Conservation (phyloP, 1,284 basidiomycete species). For the Schizophyllum commune region DNA sequence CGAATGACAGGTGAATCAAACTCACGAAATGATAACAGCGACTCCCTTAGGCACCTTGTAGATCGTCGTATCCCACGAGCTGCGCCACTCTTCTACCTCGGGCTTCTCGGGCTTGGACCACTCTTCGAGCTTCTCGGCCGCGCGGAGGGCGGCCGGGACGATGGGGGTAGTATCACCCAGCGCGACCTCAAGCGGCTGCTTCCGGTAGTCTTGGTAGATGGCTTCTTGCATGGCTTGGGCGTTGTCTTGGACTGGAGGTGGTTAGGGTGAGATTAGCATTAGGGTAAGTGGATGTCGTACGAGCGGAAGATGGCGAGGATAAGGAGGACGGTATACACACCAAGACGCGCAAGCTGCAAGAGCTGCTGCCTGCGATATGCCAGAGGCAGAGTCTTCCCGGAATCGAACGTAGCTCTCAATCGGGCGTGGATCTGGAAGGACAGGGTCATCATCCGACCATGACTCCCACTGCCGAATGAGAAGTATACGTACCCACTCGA, state of each 20-base stretch:
- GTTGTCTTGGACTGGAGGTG: slow-evolving; percentile 57
- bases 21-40: slow-evolving; percentile 32
- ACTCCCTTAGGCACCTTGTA: slow-evolving; percentile 47
- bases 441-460: slow-evolving; percentile 14
- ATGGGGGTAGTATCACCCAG: slow-evolving; percentile 30
- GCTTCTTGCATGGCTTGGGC: slow-evolving; percentile 38
- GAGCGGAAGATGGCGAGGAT: too few species aligned
- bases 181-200: slow-evolving; percentile 35
- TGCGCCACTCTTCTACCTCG: slow-evolving; percentile 26
- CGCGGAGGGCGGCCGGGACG: slow-evolving; percentile 37
- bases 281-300: too few species aligned
- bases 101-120: slow-evolving; percentile 44
- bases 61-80: slow-evolving; percentile 35
- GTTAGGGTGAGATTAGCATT: slow-evolving; percentile 57
- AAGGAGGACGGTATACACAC: slow-evolving; percentile 38
- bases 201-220: slow-evolving; percentile 44
- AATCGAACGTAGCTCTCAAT: slow-evolving; percentile 42
- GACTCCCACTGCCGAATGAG: too few species aligned
- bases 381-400: slow-evolving; percentile 54
- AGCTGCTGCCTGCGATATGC: slow-evolving; percentile 62
- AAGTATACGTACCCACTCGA: too few species aligned
- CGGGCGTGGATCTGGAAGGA: slow-evolving; percentile 42
- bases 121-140: slow-evolving; percentile 39
- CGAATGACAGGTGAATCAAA: background rate
- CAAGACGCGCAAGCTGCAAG: slow-evolving; percentile 56